These are phyloP conservation scores for Kurtzmaniella quercitrusa DNA, from an alignment of 1,139 yeast genomes.

Conservation along the genomic window DNA sequence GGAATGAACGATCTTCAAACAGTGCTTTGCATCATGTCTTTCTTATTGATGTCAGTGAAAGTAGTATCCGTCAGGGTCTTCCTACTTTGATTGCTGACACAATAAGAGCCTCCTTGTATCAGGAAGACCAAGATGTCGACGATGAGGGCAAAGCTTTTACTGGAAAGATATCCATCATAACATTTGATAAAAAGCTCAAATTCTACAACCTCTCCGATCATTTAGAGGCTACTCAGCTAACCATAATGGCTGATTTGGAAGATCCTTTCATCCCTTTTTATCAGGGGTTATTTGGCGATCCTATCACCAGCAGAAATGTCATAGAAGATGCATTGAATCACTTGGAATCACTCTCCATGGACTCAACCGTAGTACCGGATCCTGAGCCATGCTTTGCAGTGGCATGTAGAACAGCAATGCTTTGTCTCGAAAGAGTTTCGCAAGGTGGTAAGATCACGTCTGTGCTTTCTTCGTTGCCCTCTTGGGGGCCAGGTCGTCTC, in stretches of 20 bases:
- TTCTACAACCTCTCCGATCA: constrained; percentile 65
- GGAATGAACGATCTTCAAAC: constrained; percentile 28
- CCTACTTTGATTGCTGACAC: constrained; percentile 72
- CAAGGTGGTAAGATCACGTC: constrained; percentile 78
- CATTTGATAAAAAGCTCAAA: constrained; percentile 71
- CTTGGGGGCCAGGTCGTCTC: constrained; percentile 82
- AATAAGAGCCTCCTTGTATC: constrained; percentile 54
- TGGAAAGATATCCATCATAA: constrained; percentile 61
- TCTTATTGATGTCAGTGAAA: constrained; percentile 68
- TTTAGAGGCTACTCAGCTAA: constrained; percentile 58
- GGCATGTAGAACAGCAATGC: constrained; percentile 66
- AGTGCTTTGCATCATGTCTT: constrained; percentile 67
- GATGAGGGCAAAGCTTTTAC: constrained; percentile 7
- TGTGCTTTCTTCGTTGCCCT: constrained; percentile 65
- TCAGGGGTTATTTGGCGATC: constrained; percentile 78
- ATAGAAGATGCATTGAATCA: constrained; percentile 67
- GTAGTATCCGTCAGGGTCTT: constrained; percentile 58
- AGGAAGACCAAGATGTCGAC: constrained; percentile 10
- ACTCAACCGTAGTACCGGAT: constrained; percentile 39
- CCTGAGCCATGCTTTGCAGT: constrained; percentile 77
- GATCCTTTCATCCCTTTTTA: constrained; percentile 81
- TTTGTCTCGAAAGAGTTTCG: constrained; percentile 57
- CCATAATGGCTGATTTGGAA: constrained; percentile 66
- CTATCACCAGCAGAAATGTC: constrained; percentile 56
- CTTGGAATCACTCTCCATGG: constrained; percentile 40